Base-by-base conservation (phyloP, 148 eudicot species). In the Polygonum aviculare region DNA sequence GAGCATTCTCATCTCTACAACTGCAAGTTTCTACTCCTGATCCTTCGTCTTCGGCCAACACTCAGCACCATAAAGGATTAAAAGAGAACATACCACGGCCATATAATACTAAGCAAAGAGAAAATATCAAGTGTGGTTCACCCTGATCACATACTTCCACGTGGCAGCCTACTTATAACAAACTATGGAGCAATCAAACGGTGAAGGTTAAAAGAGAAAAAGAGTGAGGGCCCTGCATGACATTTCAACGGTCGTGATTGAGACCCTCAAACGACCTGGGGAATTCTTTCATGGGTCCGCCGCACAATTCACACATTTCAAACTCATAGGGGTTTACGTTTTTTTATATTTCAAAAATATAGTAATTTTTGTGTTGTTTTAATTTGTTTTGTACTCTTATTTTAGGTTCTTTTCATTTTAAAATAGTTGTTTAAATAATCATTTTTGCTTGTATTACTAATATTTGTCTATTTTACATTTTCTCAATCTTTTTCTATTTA, bases 231-330 rank as follows among this genome's bases (percentile, higher is more conserved):
- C 21, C 65, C 5, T 2, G 39, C 14, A 63, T 63, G 70, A 63
- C 40, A 63, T 40, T 63, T 33, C 70, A 63, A 63, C 70, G 70
- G 70, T 63, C 16, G 40, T 63, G 70, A 63, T 63, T 63, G 40
- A 63, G 70, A 63, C 70, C 40, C 70, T 31, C 70, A 63, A 63
- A 63, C 70, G 40, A 63, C 70, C 33, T 63, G n/a, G n/a, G 40
- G 33, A 63, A 63, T 63, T 63, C 70, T 63, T 18, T 18, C 33
- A 9, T 14, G n/a, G 70, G 70, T 39, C 70, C 70, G 70, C 70
- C 70, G 70, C 70, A 63, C 70, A 63, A n/a, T 12, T 31, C 39
- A 35, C 39, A 31, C 72, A 35, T 21, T 65, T 10, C 72, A 67
- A 38, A 14, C 67, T 12, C 67, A 22, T 60, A 2, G 67, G 67